Evolutionary conservation across 352 stramenopile genomes (phyloP), one percentile per base, ranked within the genome.

Genomic region (Phytophthora sp.): DNA sequence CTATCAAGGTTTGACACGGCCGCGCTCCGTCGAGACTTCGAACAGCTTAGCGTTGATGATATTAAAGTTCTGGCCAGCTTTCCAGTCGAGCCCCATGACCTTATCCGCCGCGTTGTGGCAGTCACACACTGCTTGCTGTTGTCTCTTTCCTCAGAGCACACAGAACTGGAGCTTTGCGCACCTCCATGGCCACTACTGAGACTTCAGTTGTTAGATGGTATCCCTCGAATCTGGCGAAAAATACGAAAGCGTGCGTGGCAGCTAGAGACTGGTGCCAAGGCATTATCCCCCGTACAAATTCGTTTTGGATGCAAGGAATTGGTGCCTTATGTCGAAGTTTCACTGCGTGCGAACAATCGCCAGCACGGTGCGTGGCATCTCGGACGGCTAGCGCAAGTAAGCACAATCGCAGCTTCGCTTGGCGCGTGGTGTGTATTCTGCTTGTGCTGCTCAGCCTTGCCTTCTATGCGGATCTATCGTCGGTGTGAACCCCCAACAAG

Each of bases 141-240:
- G 0, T 79, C 79, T 13, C 55, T 87, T 12, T 30, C 76, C 2
- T 32, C 56, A 3, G 34, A 56, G 7, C 67, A 80, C 27, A 74
- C 30, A 15, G 42, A 17, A 5, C 64, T 76, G 8, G 45, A 73
- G n/a, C 66, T 85, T 10, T 27, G 52, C 13, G 23, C 76, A 4
- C 49, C 54, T 10, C 69, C 71, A 13, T 91, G 82, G 82, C 17
- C 72, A 10, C 24, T 88, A n/a, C 48, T 91, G 38, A 66, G 82
- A 20, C 69, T 91, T 31, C 72, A 88, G 41, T 8, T 91, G 18
- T 61, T 88, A 6, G 49, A 71, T 5, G 49, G 76, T 10, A 46
- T 70, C 6, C 23, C 48, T 2, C 31, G 38, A 18, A 61, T 87
- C 2, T 81, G 70, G 62, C 32, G 43, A 24, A 83, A 79, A 31